Conservation (phyloP, 2,329 filamentous ascomycete genomes). For the Ophidiomyces ophidiicola region DNA sequence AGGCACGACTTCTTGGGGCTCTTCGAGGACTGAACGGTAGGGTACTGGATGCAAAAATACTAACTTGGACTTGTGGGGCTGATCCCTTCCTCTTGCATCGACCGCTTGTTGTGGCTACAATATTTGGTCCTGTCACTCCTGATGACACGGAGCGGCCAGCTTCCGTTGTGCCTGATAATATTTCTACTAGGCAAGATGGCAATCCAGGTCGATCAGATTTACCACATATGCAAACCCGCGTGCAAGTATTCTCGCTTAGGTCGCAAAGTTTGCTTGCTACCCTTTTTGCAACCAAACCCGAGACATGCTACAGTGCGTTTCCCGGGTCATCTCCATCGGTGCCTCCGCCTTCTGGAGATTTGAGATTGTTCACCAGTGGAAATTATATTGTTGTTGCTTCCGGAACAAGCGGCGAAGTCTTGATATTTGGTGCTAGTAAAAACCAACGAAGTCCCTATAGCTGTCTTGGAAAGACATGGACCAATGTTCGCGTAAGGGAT, state of each 20-base stretch:
- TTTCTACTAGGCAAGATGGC: constrained; percentile 18
- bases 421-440: constrained; percentile 49
- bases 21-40: constrained; percentile 67
- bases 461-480: constrained; percentile 88
- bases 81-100: constrained; percentile 45
- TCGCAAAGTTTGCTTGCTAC: constrained; percentile 60
- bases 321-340: constrained; percentile 53
- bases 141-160: constrained; percentile 27
- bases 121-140: constrained; percentile 57
- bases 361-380: constrained; percentile 60
- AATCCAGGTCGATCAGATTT: constrained; percentile 22
- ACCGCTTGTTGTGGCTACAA: constrained; percentile 64
- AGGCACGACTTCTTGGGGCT: constrained; percentile 55
- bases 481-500: constrained; percentile 53
- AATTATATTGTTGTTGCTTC: constrained; percentile 65
- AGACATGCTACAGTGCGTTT: constrained; percentile 43
- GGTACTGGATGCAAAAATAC: constrained; percentile 69
- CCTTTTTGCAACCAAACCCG: constrained; percentile 59
- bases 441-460: constrained; percentile 33
- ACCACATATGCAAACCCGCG: constrained; percentile 61
- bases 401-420: constrained; percentile 74
- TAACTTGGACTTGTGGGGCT: constrained; percentile 52
- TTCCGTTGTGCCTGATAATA: constrained; percentile 25
- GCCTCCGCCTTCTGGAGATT: constrained; percentile 57
- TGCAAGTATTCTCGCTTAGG: constrained; percentile 76